Conservation (phyloP, 2,329 filamentous ascomycete species). For the Xylariaceae sp. region DNA sequence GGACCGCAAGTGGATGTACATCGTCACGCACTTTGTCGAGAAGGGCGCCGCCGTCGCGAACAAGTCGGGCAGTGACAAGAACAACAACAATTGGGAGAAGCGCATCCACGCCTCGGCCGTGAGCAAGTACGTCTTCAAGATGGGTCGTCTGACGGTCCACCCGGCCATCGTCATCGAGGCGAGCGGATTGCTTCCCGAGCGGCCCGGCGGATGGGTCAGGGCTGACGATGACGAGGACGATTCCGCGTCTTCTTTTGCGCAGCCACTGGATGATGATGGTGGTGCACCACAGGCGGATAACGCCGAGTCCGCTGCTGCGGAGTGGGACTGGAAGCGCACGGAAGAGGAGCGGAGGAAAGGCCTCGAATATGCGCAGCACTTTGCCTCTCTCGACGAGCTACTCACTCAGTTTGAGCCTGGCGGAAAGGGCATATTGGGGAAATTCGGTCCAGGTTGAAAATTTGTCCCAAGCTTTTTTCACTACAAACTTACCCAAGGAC, state of each 20-base stretch:
- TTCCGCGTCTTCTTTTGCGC: constrained; percentile 28
- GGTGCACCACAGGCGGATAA: constrained; percentile 34
- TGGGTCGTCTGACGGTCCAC: constrained; percentile 75
- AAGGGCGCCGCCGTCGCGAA: constrained; percentile 50
- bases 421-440: constrained; percentile 45
- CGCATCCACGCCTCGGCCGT: constrained; percentile 66
- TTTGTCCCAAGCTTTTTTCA: too few relatives aligned
- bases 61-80: constrained; percentile 42
- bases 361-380: constrained; percentile 49
- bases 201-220: constrained; percentile 60
- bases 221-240: constrained; percentile 33
- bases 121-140: constrained; percentile 78
- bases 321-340: constrained; percentile 55
- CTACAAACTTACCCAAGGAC: too few relatives aligned
- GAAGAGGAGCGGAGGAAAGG: constrained; percentile 52
- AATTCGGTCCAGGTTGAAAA: constrained; percentile 39
- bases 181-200: constrained; percentile 67
- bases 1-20: constrained; percentile 79
- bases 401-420: constrained; percentile 50
- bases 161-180: constrained; percentile 70
- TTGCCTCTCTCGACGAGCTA: constrained; percentile 51
- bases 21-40: constrained; percentile 68
- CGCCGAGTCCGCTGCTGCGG: constrained; percentile 30
- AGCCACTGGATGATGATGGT: constrained; percentile 25
- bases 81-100: too few relatives aligned